Evolutionary conservation across 2,329 filamentous ascomycete species (phyloP), one percentile per base, ranked within the genome.

Genomic region (Colletotrichum eleusines): DNA sequence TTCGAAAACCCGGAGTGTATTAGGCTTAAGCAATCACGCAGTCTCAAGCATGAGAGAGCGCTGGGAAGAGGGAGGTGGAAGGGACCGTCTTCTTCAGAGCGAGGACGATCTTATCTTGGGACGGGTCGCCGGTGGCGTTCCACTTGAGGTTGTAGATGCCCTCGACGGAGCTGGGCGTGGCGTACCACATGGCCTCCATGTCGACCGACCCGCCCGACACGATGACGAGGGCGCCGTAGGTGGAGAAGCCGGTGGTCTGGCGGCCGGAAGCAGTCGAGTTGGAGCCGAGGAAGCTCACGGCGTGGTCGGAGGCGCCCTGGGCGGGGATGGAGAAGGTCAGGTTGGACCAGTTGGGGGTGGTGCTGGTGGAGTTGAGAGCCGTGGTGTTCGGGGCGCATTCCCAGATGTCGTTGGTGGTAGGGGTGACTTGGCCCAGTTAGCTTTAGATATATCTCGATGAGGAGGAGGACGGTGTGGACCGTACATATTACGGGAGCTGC

Each of bases 221-320:
- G 46, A 77, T 63, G 33, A 72, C 69, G 61, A 74, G 72, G 33
- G 69, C 63, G 38, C 75, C 77, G 66, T 78, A 78, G 74, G 76
- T 76, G 11, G 72, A 57, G 69, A 77, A 78, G 6, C 76, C 76
- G 3, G 60, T 63, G n/a, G 69, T 75, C 46, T 66, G 50, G 1
- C 70, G 42, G 44, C 70, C 72, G 2, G 61, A 28, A 3, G 58
- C 53, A 5, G 51, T 58, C 1, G 60, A 46, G 38, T 62, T 67
- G 31, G 68, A 58, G 44, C 33, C 16, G 50, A 64, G 69, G 66
- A 78, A 76, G 2, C 73, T 74, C 20, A 76, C 74, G 26, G 65
- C 51, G 26, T 75, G 73, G 28, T 72, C 68, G 9, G 72, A 38
- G 33, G 75, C 73, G 11, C 66, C 54, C 16, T 69, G 20, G 40